Evolutionary conservation across 2,329 filamentous ascomycete genomes (phyloP).

Genomic region (Claviceps purpurea): DNA sequence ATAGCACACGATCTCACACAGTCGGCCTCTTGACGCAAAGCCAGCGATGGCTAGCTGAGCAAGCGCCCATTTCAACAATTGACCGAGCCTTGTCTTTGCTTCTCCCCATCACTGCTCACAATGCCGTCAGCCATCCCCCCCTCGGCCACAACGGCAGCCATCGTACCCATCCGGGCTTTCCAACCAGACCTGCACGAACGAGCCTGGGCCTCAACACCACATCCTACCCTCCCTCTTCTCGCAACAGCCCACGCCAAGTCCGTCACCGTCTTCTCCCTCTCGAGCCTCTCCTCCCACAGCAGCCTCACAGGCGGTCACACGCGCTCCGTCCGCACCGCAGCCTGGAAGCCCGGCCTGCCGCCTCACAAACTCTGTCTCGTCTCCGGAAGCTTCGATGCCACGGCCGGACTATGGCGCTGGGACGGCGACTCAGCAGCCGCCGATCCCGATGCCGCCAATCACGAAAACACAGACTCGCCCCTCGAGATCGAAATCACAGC

Average conservation of each 20-base stretch:
- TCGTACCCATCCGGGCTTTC: constrained; percentile 33
- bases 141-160: not conserved
- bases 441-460: too few species aligned
- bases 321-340: constrained; percentile 69
- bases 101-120: not conserved
- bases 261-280: constrained; percentile 80
- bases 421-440: constrained; percentile 28
- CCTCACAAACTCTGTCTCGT: constrained; percentile 61
- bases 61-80: too few species aligned
- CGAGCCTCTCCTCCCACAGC: constrained; percentile 65
- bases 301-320: constrained; percentile 78
- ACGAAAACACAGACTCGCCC: constrained; percentile 7
- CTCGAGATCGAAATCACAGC: constrained; percentile 9
- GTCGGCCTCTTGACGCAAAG: too few species aligned
- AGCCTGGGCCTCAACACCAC: constrained; percentile 74
- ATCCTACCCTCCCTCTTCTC: constrained; percentile 75
- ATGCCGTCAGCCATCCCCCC: constrained; percentile 2
- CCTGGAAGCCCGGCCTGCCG: constrained; percentile 69
- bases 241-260: constrained; percentile 81
- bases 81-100: too few species aligned
- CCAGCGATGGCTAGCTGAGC: too few species aligned
- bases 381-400: constrained; percentile 87
- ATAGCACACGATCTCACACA: too few species aligned
- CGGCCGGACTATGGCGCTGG: constrained; percentile 71
- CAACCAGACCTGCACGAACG: constrained; percentile 51